Percentiles rank a stretch among this genome's conserved stretches.
phyloP scores from a whole-genome alignment of 345 rosid genomes.

The Brassica cretica region DNA sequence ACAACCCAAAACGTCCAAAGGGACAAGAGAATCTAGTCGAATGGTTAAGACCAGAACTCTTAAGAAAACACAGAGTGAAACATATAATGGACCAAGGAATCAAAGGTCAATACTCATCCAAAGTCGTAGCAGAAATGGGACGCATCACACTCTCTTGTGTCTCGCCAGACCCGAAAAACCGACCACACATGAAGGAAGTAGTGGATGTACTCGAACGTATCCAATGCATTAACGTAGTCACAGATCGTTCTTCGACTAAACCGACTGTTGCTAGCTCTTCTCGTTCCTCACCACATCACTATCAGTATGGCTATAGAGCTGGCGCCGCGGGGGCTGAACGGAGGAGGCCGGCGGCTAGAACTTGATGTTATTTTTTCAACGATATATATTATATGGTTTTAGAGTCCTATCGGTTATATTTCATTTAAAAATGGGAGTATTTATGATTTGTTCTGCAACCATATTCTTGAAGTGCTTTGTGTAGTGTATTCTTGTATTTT shows the following conservation, averaged over 20 bases:
- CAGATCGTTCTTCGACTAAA: conserved; percentile 4
- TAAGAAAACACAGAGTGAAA: conserved; percentile 45
- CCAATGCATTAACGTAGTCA: conserved; percentile 14
- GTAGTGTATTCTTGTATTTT: not conserved
- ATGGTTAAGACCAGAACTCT: conserved; percentile 58
- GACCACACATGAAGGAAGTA: conserved; percentile 74
- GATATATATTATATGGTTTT: not conserved
- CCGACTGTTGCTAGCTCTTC: not conserved
- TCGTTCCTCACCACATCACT: conserved; percentile 9
- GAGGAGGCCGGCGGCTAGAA: not conserved
- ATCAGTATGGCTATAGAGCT: conserved; percentile 26
- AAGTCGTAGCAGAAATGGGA: conserved; percentile 50
- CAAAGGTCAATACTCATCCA: conserved; percentile 48
- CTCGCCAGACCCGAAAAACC: conserved; percentile 52
- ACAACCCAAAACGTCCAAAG: conserved; percentile 51
- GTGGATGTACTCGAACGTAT: conserved; percentile 36
- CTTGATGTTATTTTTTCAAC: not conserved
- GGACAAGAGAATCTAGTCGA: conserved; percentile 49
- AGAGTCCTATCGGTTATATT: not conserved
- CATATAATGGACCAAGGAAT: conserved; percentile 66
- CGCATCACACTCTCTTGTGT: conserved; percentile 49
- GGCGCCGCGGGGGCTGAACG: conserved; percentile 9
- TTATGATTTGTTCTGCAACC: not conserved
- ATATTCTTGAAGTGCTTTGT: not conserved
- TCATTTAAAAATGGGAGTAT: not conserved